A percentile compares a stretch with the other conserved stretches of the same genome.
Evolutionary conservation across 1,284 basidiomycete species (phyloP).

Genomic region (Volvariella surrecta): DNA sequence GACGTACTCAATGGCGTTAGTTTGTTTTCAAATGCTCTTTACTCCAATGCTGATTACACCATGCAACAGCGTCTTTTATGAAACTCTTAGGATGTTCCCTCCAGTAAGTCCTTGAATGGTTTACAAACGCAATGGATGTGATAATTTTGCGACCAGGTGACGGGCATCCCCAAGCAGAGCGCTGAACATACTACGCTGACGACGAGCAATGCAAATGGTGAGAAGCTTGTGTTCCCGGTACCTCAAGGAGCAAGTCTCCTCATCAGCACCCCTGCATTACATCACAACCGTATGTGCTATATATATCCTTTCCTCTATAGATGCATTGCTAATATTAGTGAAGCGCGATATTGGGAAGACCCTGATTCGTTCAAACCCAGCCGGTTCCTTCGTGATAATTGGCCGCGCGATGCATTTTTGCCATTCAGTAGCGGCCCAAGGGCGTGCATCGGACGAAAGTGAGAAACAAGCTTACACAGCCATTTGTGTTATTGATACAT

Average conservation of each 20-base stretch:
- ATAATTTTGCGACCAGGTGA: slow-evolving; percentile 23
- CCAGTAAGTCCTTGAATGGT: slow-evolving; percentile 29
- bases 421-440: slow-evolving; percentile 42
- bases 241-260: slow-evolving; percentile 33
- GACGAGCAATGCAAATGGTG: slow-evolving; percentile 25
- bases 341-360: slow-evolving; percentile 46
- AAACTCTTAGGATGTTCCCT: slow-evolving; percentile 53
- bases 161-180: slow-evolving; percentile 38
- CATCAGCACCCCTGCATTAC: slow-evolving; percentile 35
- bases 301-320: neutral
- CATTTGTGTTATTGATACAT: neutral
- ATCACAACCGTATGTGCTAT: slow-evolving; percentile 34
- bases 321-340: slow-evolving; percentile 1
- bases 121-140: neutral
- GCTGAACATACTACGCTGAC: slow-evolving; percentile 36
- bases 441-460: slow-evolving; percentile 46
- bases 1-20: slow-evolving; percentile 36
- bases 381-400: slow-evolving; percentile 40
- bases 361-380: slow-evolving; percentile 40
- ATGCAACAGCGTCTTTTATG: slow-evolving; percentile 39
- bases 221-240: slow-evolving; percentile 29
- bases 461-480: slow-evolving; percentile 11
- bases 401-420: slow-evolving; percentile 41
- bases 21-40: slow-evolving; percentile 1
- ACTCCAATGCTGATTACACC: slow-evolving; percentile 3